phyloP scores from a whole-genome alignment of 257 asterid genomes.

The Nicotiana tabacum region DNA sequence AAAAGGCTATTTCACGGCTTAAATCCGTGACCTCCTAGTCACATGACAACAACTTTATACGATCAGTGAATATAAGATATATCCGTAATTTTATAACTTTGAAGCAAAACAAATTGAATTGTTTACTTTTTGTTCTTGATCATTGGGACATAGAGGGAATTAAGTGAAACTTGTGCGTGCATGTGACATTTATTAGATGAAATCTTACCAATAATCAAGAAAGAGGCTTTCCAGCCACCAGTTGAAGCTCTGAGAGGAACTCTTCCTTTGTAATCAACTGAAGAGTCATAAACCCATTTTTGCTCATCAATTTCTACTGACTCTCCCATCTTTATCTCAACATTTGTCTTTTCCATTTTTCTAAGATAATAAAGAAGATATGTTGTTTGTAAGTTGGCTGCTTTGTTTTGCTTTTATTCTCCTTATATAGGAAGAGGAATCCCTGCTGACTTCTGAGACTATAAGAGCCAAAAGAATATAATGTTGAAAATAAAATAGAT shows the following conservation, averaged over 20 bases:
- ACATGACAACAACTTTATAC: not conserved
- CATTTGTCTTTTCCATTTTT: slow-evolving; percentile 6
- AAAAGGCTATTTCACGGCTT: too few species aligned
- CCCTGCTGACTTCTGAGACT: not conserved
- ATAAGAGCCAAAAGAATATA: not conserved
- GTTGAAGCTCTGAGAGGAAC: slow-evolving; percentile 71
- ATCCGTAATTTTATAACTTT: not conserved
- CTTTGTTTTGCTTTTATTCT: slow-evolving; percentile 19
- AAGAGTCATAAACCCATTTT: slow-evolving; percentile 74
- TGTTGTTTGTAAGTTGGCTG: slow-evolving; percentile 17
- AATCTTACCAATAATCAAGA: slow-evolving; percentile 67
- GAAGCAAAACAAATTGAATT: not conserved
- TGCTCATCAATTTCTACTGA: slow-evolving; percentile 35
- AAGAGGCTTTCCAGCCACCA: slow-evolving; percentile 89
- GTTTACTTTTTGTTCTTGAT: not conserved
- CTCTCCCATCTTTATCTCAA: slow-evolving; percentile 22
- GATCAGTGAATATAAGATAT: not conserved
- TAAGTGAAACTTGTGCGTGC: not conserved
- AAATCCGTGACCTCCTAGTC: too few species aligned
- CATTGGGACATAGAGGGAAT: not conserved
- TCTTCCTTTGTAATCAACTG: slow-evolving; percentile 64
- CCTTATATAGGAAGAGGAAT: slow-evolving; percentile 28
- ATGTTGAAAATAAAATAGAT: not conserved
- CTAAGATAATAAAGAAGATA: not conserved
- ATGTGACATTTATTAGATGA: not conserved